A percentile compares a stretch with the other conserved stretches of the same genome.
Conservation (phyloP, 208 protist species). For the Crithidia thermophila region DNA sequence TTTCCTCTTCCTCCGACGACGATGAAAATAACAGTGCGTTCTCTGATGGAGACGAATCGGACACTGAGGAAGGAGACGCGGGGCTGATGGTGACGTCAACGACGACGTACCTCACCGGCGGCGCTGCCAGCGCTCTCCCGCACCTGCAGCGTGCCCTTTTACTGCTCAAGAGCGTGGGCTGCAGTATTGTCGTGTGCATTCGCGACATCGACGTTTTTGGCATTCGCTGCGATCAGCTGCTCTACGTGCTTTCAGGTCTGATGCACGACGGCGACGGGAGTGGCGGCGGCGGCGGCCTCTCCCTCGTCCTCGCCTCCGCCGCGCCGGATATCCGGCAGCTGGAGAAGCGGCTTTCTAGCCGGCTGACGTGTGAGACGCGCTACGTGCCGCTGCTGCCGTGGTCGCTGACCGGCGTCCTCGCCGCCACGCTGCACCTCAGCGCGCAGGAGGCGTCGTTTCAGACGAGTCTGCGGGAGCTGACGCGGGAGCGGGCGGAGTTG, state of each 20-base stretch:
- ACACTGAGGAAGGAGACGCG: constrained; percentile 22
- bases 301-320: constrained; percentile 68
- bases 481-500: constrained; percentile 3
- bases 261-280: constrained; percentile 77
- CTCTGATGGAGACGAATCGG: neutral
- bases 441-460: constrained; percentile 29
- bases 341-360: constrained; percentile 84
- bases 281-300: constrained; percentile 51
- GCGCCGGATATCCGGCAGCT: constrained; percentile 75
- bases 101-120: constrained; percentile 53
- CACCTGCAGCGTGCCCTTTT: constrained; percentile 76
- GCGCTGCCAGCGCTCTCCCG: constrained; percentile 70
- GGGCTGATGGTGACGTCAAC: constrained; percentile 62
- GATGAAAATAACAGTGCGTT: too few species aligned
- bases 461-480: constrained; percentile 10
- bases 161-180: constrained; percentile 60
- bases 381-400: constrained; percentile 80
- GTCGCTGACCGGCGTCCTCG: constrained; percentile 49
- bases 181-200: constrained; percentile 76
- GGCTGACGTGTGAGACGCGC: constrained; percentile 79
- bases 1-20: neutral
- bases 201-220: constrained; percentile 78
- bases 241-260: constrained; percentile 86
- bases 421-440: constrained; percentile 52
- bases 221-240: constrained; percentile 80